phyloP scores from a whole-genome alignment of 495 filamentous ascomycete species.

The Aspergillus ellipticus region DNA sequence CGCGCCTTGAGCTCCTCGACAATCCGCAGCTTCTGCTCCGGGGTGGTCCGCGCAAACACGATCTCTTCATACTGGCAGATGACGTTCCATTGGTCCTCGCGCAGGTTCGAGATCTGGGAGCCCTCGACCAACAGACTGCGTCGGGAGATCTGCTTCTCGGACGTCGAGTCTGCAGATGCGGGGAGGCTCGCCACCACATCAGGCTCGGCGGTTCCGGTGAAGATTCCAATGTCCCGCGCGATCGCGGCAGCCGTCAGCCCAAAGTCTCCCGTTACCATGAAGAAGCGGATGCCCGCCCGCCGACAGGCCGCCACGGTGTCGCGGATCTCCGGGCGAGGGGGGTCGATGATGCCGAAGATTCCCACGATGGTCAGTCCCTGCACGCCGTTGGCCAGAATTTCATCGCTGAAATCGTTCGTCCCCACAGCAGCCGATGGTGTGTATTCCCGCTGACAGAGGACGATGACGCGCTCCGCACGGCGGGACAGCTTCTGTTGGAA shows the following conservation, averaged over 20 bases:
- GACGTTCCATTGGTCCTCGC: conserved; percentile 53
- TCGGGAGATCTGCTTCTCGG: conserved; percentile 15
- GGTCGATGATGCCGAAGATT: conserved; percentile 55
- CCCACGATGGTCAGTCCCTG: conserved; percentile 46
- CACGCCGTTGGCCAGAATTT: conserved; percentile 34
- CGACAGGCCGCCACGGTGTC: conserved; percentile 47
- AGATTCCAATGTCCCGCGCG: conserved; percentile 62
- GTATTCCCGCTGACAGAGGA: conserved; percentile 40
- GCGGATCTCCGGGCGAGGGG: conserved; percentile 61
- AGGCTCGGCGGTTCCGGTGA: conserved; percentile 39
- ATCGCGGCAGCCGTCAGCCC: conserved; percentile 68
- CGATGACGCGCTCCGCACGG: conserved; percentile 49
- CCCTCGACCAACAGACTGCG: conserved; percentile 44
- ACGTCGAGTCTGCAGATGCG: neutral
- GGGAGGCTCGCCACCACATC: conserved; percentile 31
- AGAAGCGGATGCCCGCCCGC: conserved; percentile 56
- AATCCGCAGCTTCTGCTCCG: conserved; percentile 74
- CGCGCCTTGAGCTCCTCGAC: conserved; percentile 62
- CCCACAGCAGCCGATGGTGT: conserved; percentile 18
- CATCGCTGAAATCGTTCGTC: conserved; percentile 42
- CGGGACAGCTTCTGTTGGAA: conserved; percentile 42
- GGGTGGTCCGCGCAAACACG: conserved; percentile 70
- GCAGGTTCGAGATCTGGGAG: conserved; percentile 54
- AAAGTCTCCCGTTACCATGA: conserved; percentile 69
- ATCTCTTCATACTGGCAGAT: conserved; percentile 59